A percentile compares a stretch with the other conserved stretches of the same genome.
phyloP scores from a whole-genome alignment of 116 monocot genomes.

The Zostera marina region DNA sequence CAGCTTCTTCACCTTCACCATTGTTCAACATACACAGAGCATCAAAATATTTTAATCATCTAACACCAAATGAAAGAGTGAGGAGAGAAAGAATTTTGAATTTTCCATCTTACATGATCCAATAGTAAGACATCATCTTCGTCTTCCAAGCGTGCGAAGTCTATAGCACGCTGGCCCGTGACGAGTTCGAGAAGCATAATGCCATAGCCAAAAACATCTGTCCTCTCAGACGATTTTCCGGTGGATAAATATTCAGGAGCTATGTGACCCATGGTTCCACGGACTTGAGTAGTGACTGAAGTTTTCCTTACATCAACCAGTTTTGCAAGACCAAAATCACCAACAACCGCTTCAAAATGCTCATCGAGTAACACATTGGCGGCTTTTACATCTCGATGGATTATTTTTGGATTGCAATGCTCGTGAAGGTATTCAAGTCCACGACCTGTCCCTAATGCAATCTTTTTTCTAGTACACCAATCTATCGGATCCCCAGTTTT shows the following conservation, averaged over 20 bases:
- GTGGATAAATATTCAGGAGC: slow-evolving; percentile 91
- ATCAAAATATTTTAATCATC: not conserved
- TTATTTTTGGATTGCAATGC: slow-evolving; percentile 90
- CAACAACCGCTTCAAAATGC: slow-evolving; percentile 81
- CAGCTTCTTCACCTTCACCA: slow-evolving; percentile 23
- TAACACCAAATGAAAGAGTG: too few species aligned
- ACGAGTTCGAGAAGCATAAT: slow-evolving; percentile 93
- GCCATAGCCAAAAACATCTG: slow-evolving; percentile 88
- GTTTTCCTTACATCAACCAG: slow-evolving; percentile 74
- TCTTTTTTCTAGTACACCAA: slow-evolving; percentile 51
- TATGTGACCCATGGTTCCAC: slow-evolving; percentile 95
- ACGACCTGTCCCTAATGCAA: slow-evolving; percentile 75
- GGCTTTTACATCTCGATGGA: slow-evolving; percentile 93
- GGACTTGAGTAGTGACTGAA: slow-evolving; percentile 78
- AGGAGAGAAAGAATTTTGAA: too few species aligned
- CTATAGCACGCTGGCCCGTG: slow-evolving; percentile 83
- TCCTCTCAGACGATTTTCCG: slow-evolving; percentile 82
- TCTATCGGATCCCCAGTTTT: slow-evolving; percentile 58
- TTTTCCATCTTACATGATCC: slow-evolving; percentile 43
- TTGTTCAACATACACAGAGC: too few species aligned
- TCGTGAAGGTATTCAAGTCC: slow-evolving; percentile 86
- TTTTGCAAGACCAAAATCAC: slow-evolving; percentile 87
- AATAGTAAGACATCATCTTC: slow-evolving; percentile 89
- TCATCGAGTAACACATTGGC: slow-evolving; percentile 93
- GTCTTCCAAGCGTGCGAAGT: slow-evolving; percentile 81